These are phyloP conservation scores for Sporisorium sorghi DNA, from an alignment of 1,284 basidiomycete species.

Conservation along the genomic window DNA sequence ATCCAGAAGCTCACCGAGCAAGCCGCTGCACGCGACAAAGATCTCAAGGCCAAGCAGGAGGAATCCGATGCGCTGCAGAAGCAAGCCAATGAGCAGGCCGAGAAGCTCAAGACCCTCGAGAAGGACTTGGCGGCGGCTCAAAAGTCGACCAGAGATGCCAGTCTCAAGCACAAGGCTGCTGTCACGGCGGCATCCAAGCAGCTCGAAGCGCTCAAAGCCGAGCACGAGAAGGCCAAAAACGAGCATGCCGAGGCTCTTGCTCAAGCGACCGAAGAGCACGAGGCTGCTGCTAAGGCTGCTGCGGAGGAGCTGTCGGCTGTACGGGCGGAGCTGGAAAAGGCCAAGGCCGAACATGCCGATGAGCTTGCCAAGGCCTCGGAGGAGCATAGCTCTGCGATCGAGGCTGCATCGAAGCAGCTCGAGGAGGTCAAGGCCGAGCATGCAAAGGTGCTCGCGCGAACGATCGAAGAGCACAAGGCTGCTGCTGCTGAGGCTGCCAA, in stretches of 20 bases:
- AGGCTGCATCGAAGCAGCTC: constrained; percentile 6
- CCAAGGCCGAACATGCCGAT: constrained; percentile 15
- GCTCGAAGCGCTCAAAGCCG: constrained; percentile 23
- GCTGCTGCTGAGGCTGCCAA: constrained; percentile 9
- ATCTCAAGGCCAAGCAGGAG: constrained; percentile 25
- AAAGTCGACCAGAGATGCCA: constrained; percentile 28
- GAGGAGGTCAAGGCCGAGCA: constrained; percentile 18
- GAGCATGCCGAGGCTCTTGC: constrained; percentile 17
- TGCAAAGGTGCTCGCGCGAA: constrained; percentile 3
- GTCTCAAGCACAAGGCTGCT: constrained; percentile 34
- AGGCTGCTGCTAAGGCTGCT: constrained; percentile 10
- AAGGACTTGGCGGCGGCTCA: constrained; percentile 41
- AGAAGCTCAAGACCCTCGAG: constrained; percentile 21
- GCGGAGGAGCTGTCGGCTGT: constrained; percentile 10
- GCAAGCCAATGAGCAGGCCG: constrained; percentile 20
- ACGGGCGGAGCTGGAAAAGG: constrained; percentile 23
- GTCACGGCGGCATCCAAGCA: constrained; percentile 14
- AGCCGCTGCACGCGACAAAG: constrained; percentile 23
- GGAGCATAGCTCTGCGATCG: constrained; percentile 14
- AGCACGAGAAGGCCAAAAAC: constrained; percentile 22
- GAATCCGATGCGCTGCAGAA: constrained; percentile 19
- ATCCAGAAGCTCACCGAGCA: constrained; percentile 23
- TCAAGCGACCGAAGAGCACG: constrained; percentile 15
- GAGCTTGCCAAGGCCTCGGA: background rate
- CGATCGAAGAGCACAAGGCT: constrained; percentile 15